phyloP scores from a whole-genome alignment of 2,329 filamentous ascomycete species.

The Trichoderma sp. region DNA sequence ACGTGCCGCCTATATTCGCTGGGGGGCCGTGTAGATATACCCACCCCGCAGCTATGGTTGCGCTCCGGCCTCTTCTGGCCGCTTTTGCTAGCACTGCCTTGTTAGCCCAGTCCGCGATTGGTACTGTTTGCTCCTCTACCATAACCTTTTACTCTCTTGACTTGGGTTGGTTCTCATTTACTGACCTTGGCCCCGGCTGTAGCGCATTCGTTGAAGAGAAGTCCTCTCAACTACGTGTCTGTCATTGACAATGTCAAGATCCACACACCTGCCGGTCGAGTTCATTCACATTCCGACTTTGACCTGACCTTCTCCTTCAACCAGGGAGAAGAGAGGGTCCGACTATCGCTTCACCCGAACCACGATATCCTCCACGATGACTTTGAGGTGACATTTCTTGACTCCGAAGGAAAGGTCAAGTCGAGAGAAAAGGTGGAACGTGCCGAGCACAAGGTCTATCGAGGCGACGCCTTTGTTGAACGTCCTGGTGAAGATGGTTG shows the following conservation, averaged over 20 bases:
- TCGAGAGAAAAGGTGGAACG: constrained; percentile 68
- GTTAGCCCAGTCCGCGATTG: constrained; percentile 25
- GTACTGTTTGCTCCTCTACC: constrained; percentile 21
- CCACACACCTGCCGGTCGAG: constrained; percentile 71
- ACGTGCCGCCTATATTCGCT: constrained; percentile 8
- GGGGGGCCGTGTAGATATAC: neutral
- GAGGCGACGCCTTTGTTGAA: constrained; percentile 71
- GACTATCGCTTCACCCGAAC: constrained; percentile 82
- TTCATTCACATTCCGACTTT: constrained; percentile 79
- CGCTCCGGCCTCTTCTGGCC: constrained; percentile 26
- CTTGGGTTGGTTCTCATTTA: constrained; percentile 23
- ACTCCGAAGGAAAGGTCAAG: constrained; percentile 65
- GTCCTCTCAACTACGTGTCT: constrained; percentile 72
- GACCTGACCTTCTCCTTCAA: constrained; percentile 79
- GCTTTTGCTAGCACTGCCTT: constrained; percentile 27
- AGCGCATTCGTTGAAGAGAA: constrained; percentile 71
- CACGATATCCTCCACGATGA: constrained; percentile 80
- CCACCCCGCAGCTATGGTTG: constrained; percentile 27
- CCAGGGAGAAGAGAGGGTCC: constrained; percentile 64
- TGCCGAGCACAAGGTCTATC: constrained; percentile 76
- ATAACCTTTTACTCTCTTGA: neutral
- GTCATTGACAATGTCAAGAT: constrained; percentile 72
- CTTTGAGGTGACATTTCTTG: constrained; percentile 70
- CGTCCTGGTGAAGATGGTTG: constrained; percentile 61
- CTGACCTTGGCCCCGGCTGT: constrained; percentile 25